Evolutionary conservation across 108 stramenopile species (phyloP).

Genomic region (Mediolabrus comicus): DNA sequence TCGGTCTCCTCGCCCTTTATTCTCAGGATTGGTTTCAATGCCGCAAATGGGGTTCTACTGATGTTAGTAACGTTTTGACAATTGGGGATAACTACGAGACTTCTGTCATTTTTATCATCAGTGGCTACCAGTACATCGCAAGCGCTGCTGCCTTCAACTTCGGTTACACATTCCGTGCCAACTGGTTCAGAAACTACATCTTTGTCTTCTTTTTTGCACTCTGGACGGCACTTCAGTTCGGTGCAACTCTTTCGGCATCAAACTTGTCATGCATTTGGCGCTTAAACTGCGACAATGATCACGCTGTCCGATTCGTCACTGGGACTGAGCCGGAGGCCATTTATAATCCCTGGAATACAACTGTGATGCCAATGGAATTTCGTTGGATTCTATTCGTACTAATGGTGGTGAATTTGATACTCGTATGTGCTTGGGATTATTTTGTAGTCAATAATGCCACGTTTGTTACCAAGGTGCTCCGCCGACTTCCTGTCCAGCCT

Average conservation of each 20-base stretch:
- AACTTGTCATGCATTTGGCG: slow-evolving; percentile 58
- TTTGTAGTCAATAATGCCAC: slow-evolving; percentile 46
- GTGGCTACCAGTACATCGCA: slow-evolving; percentile 61
- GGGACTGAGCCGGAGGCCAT: slow-evolving; percentile 27
- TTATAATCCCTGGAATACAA: slow-evolving; percentile 53
- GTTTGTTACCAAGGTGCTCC: not conserved
- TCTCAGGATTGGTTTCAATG: slow-evolving; percentile 67
- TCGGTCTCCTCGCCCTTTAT: slow-evolving; percentile 44
- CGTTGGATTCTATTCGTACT: slow-evolving; percentile 43
- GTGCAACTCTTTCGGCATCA: slow-evolving; percentile 31
- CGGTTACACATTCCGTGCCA: slow-evolving; percentile 50
- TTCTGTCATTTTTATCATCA: slow-evolving; percentile 55
- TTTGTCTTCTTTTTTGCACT: slow-evolving; percentile 39
- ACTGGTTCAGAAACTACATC: slow-evolving; percentile 50
- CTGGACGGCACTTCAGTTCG: slow-evolving; percentile 32
- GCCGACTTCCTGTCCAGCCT: not conserved
- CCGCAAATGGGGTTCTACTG: slow-evolving; percentile 55
- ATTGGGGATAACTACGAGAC: slow-evolving; percentile 58
- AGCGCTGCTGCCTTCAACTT: slow-evolving; percentile 62
- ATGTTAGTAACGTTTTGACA: slow-evolving; percentile 35
- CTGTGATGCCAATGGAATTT: slow-evolving; percentile 62
- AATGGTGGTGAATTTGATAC: slow-evolving; percentile 55
- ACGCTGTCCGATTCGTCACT: slow-evolving; percentile 39
- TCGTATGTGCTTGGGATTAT: slow-evolving; percentile 49
- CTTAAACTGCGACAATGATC: slow-evolving; percentile 60